These are phyloP conservation scores for Zanthoxylum bungeanum DNA, from an alignment of 345 rosid genomes.

Conservation along the genomic window DNA sequence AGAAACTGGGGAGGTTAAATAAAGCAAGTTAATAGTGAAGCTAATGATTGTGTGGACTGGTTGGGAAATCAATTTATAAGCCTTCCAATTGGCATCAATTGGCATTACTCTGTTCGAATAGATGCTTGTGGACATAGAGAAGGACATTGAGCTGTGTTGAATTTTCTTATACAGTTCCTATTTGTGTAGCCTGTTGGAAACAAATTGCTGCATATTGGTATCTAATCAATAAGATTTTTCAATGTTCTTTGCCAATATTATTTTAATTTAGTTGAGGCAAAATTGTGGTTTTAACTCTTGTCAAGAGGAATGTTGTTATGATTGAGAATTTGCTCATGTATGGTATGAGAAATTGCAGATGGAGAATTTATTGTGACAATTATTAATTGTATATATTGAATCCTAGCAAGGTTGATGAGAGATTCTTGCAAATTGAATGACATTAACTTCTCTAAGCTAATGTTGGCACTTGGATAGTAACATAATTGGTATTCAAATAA, in stretches of 20 bases:
- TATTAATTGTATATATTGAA: background rate
- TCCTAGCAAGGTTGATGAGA: background rate
- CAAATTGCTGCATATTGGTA: background rate
- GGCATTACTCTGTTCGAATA: background rate
- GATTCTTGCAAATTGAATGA: background rate
- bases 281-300: background rate
- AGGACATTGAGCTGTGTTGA: background rate
- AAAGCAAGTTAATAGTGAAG: background rate
- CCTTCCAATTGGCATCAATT: background rate
- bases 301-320: background rate
- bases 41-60: background rate
- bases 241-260: background rate
- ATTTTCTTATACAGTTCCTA: background rate
- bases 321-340: background rate
- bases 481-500: background rate
- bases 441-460: background rate
- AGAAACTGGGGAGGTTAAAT: background rate
- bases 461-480: background rate
- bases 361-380: background rate
- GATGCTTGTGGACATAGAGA: background rate
- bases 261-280: background rate
- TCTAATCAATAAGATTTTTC: background rate
- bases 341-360: background rate
- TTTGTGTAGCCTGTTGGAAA: background rate
- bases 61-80: background rate